These are phyloP conservation scores for Quercus robur DNA, from an alignment of 306 rosid genomes.

Conservation along the genomic window DNA sequence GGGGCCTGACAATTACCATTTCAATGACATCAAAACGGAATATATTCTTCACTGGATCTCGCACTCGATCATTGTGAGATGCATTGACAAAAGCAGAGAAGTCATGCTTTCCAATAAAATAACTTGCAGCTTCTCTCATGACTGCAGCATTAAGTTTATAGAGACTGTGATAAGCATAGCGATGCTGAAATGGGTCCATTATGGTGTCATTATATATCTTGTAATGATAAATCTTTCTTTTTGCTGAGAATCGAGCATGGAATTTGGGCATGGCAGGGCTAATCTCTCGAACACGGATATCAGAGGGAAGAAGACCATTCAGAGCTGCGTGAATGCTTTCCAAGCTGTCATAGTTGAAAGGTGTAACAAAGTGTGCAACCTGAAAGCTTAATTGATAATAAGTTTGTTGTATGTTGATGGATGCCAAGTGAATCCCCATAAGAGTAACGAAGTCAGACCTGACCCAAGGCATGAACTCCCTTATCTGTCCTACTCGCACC, in stretches of 20 bases:
- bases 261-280: constrained; percentile 78
- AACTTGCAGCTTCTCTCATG: constrained; percentile 80
- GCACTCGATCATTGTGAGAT: constrained; percentile 64
- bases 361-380: constrained; percentile 93
- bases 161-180: constrained; percentile 62
- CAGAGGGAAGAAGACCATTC: constrained; percentile 84
- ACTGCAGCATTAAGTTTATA: constrained; percentile 64
- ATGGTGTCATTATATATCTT: constrained; percentile 74
- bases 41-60: constrained; percentile 69
- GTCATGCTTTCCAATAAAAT: constrained; percentile 77
- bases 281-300: constrained; percentile 80
- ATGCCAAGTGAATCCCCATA: constrained; percentile 4
- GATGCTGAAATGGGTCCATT: constrained; percentile 85
- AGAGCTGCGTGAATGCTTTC: constrained; percentile 65
- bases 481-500: constrained; percentile 91
- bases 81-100: constrained; percentile 90
- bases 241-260: constrained; percentile 87
- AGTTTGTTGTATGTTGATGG: constrained; percentile 18
- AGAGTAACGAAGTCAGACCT: constrained; percentile 56
- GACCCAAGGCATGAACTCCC: constrained; percentile 98
- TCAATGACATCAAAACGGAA: constrained; percentile 65
- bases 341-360: constrained; percentile 72
- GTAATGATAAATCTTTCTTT: constrained; percentile 89
- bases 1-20: constrained; percentile 43
- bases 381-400: constrained; percentile 39